Evolutionary conservation across 2,329 filamentous ascomycete genomes (phyloP), one percentile per base, ranked within the genome.

Genomic region (Penicillium sp.): DNA sequence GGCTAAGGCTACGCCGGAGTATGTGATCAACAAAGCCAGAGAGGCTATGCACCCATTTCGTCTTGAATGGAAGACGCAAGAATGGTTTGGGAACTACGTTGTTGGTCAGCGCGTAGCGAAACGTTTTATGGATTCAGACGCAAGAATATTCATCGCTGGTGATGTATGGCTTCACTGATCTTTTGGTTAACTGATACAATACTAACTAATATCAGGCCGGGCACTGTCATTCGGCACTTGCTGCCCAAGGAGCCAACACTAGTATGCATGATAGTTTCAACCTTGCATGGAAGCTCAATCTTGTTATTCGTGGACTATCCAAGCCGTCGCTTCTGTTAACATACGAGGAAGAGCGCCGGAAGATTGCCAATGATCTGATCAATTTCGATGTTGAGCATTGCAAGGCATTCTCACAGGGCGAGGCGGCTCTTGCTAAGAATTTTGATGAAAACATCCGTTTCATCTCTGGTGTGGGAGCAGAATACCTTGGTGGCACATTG

Each of bases 391-490:
- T 55, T 0, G 77, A 78, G 54, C 79, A 81, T 51, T 77, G 77
- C 40, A 75, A 76, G 46, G 78, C 78, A 23, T 71, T 84, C 60
- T 79, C 84, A 17, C 80, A 78, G 3, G 86, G 86, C 26, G 85
- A 90, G 56, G 77, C 78, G 41, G 84, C 83, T 0, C 75, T 90
- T 2, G 84, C 85, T 0, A 79, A 83, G 56, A 90, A 90, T 68
- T 90, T 90, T 67, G 77, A 81, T 39, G 84, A 83, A 39, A 89
- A 90, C 50, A 82, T 89, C 29, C 82, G 84, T 7, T 90, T 90
- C 72, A 90, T 90, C 59, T 88, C 86, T 0, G 87, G 87, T 12
- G 81, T 88, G 26, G 87, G 87, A 1, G 86, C 85, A 3, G 83
- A 84, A 65, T 91, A 91, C 68, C 79, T 78, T 6, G 73, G 80